Evolutionary conservation across 176 grass and related monocot species (phyloP), one percentile per base, ranked within the genome.

Genomic region (Phyllostachys edulis): DNA sequence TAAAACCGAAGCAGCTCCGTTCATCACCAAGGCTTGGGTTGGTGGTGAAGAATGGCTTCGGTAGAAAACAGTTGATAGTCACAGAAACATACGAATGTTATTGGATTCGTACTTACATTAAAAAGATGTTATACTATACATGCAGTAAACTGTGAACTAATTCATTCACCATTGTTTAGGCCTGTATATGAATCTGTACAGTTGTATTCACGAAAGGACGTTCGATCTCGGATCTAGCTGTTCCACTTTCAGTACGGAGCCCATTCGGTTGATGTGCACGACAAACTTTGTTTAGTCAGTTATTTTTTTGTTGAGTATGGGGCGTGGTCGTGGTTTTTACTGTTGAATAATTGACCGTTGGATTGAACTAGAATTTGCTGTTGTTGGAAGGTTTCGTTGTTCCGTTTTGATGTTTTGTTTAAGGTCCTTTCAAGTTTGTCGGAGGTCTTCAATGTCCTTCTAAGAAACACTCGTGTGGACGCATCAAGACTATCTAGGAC

Each of bases 1-100:
- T 11, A 60, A 73, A 21, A 16, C 36, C 6, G 85, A 98, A 68
- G 92, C 92, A 21, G 65, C 80, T 20, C 89, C 67, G 0, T 95
- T 93, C 76, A 68, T 92, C 27, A 87, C 89, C 41, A 88, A 88
- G 38, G 66, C 63, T 47, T 98, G 90, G 94, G 83, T 97, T 15
- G 66, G 86, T 15, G 94, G 88, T 10, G 85, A 82, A 14, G 73
- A 88, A 20, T 97, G 92, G 94, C 90, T 97, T 63, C 74, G 82
- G 32, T 80, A 86, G 71, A 18, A 5, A 61, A 29, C 56, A 45
- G 9, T 36, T 5, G 40, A 0, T 21, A 14, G 4, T 16, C 2
- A 47, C 4, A 50, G 7, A 8, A n/a, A 10, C 17, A 34, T 37
- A 51, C 77, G 11, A 21, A 46, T 60, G 21, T 7, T 0, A 27